Evolutionary conservation across 129 eudicot genomes (phyloP), one percentile per base, ranked within the genome.

Genomic region (Erigeron canadensis): DNA sequence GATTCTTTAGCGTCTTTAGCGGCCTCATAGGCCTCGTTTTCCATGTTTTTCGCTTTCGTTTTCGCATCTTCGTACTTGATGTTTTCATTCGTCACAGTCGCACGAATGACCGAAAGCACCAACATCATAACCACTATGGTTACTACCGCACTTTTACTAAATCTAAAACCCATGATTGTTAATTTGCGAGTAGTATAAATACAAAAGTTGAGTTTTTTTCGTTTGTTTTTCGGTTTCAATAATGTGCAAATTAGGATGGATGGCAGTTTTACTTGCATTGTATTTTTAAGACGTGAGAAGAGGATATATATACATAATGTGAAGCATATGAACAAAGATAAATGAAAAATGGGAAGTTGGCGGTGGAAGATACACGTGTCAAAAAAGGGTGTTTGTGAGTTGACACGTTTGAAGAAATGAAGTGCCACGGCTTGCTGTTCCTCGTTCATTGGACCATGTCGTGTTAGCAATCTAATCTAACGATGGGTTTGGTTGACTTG

Each of bases 1-100:
- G 76, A 19, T 37, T 85, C 90, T 61, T 78, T 78, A 0, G 79
- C 79, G 10, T 84, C 85, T 43, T 57, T 79, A 22, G 50, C 84
- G 3, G 78, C 79, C 46, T 78, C 80, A 3, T 28, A 63, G 13
- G 70, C 73, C 18, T 83, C 75, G 0, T 60, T 68, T 44, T 51
- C 71, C 0, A 77, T 76, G 2, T 67, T 8, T 5, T 2, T 81
- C 2, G 42, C 51, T 46, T 71, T 75, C 1, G 5, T 76, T 22
- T 80, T 73, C 0, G 70, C 71, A 41, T 75, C 84, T 2, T 76
- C 82, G 4, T 64, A 56, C 64, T 82, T 69, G 10, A 40, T 48
- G 23, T 69, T 51, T 12, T 74, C 80, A 17, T 16, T n/a, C 6
- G 50, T 69, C 10, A 41, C 21, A 2, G 73, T 59, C 15, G 75